Evolutionary conservation across 495 filamentous ascomycete species (phyloP), one percentile per base, ranked within the genome.

Genomic region (Aspergillus olivimuriae): DNA sequence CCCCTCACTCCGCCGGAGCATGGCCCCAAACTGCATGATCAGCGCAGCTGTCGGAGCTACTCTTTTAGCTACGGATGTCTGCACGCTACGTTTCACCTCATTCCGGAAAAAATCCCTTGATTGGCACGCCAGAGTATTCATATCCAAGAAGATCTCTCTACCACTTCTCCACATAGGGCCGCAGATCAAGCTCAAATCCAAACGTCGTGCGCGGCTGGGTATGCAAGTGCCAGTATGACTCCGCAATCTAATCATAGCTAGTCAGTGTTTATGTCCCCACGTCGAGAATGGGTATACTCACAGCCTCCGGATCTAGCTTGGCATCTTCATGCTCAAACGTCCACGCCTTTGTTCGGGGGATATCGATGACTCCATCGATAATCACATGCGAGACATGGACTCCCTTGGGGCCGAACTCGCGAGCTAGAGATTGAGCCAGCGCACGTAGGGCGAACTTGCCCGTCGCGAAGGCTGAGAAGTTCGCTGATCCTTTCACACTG

Each of bases 291-390:
- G n/a, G n/a, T n/a, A 36, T 14, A 80, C 86, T 76, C 62, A 92
- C 87, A 53, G 84, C 86, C 53, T 87, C 81, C n/a, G 86, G 70
- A 52, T 69, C 82, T 37, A 95, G 73, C 66, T 91, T 94, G 0
- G 80, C 81, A 66, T 90, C 87, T 32, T 65, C 69, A 40, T 68
- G 59, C 44, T 84, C 83, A 36, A 78, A 73, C 3, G 57, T 54
- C 48, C 63, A 86, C 1, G 64, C 73, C 56, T 80, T 82, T 14
- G 81, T 87, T 42, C 78, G 62, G 2, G 85, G 84, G 35, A 85
- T 87, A 65, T 94, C 87, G 67, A 96, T 95, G 12, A 90, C 77
- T 2, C 87, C 89, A 58, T 96, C 89, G 43, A 95, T 80, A 43
- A 95, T 80, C 4, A 81, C 78, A 65, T 95, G 90, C 5, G 82